Evolutionary conservation across 176 grass and related monocot genomes (phyloP).

Genomic region (Tuctoria greenei): DNA sequence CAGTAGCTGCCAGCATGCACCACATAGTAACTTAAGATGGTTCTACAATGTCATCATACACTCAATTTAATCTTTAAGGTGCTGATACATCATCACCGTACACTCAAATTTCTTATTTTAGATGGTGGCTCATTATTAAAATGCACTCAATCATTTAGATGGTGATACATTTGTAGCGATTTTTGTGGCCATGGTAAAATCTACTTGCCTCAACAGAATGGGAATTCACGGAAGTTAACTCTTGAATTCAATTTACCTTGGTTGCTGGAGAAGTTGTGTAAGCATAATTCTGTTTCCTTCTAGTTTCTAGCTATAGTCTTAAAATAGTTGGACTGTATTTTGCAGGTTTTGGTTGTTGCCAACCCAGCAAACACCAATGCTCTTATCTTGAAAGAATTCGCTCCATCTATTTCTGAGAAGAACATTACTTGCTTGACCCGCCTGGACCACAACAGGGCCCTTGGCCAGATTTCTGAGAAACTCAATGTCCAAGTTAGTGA

Average conservation of each 20-base stretch:
- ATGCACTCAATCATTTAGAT: not conserved
- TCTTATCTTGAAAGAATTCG: slow-evolving; percentile 95
- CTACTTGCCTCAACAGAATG: not conserved
- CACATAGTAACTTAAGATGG: not conserved
- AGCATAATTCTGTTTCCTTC: not conserved
- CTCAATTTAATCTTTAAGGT: not conserved
- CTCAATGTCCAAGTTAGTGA: slow-evolving; percentile 81
- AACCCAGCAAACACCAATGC: slow-evolving; percentile 98
- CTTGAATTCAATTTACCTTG: slow-evolving; percentile 12
- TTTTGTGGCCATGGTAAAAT: not conserved
- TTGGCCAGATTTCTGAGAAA: slow-evolving; percentile 82
- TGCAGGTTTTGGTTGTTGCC: slow-evolving; percentile 94
- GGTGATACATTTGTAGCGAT: not conserved
- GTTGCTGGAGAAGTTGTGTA: slow-evolving; percentile 13
- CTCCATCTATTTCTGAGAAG: slow-evolving; percentile 90
- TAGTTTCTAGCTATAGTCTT: not conserved
- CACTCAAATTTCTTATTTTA: not conserved
- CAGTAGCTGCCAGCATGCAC: not conserved
- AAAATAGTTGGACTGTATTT: not conserved
- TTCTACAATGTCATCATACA: slow-evolving; percentile 1
- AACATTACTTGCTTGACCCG: slow-evolving; percentile 96
- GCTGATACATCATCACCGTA: not conserved
- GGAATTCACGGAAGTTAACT: not conserved
- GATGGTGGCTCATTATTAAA: not conserved
- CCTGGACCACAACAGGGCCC: slow-evolving; percentile 93